Percentiles rank a stretch among this genome's conserved stretches.
These are phyloP conservation scores for Schizophyllum amplum DNA, from an alignment of 1,284 basidiomycete species.

Conservation along the genomic window DNA sequence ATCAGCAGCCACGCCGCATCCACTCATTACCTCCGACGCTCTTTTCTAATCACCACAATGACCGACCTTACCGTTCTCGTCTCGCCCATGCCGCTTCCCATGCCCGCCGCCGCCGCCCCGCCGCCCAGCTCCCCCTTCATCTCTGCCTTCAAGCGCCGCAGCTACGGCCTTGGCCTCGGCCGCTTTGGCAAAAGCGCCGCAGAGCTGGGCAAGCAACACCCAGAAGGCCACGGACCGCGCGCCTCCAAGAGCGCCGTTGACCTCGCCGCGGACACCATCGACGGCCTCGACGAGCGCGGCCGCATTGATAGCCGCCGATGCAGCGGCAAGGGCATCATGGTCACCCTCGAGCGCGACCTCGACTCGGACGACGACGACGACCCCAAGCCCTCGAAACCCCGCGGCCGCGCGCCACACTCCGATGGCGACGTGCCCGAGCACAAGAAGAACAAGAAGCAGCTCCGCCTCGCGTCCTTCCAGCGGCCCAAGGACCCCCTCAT, in stretches of 20 bases:
- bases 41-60: background rate
- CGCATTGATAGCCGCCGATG: background rate
- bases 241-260: background rate
- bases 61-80: background rate
- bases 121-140: background rate
- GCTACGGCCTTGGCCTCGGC: background rate
- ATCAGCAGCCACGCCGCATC: background rate
- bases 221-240: background rate
- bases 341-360: background rate
- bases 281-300: background rate
- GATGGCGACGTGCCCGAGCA: too few relatives aligned
- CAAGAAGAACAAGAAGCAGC: background rate
- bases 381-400: background rate
- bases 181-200: background rate
- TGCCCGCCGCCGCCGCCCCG: too few relatives aligned
- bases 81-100: background rate
- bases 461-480: background rate
- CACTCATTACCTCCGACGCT: background rate
- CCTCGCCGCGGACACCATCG: background rate
- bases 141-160: background rate
- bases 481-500: background rate
- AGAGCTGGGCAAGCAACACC: background rate
- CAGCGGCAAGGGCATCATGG: background rate
- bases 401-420: too few relatives aligned
- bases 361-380: background rate